Evolutionary conservation across 371 early-diverging fungal species (phyloP), one percentile per base, ranked within the genome.

Genomic region (Syncephalis plumigaleata): DNA sequence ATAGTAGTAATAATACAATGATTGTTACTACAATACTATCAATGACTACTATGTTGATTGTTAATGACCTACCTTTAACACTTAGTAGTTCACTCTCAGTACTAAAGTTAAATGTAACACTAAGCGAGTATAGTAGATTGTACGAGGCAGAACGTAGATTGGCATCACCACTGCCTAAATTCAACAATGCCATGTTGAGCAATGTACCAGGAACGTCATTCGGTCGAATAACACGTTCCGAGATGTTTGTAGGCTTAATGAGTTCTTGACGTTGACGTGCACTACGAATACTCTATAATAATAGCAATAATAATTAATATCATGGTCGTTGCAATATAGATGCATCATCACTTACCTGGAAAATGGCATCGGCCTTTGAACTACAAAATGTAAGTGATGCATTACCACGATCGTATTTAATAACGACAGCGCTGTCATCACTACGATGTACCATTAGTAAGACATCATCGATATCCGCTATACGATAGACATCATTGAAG

Each of bases 171-270:
- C 84, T 82, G 0, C 86, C 87, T 36, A 87, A 67, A 54, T 90
- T 91, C 25, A 88, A 63, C 48, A 94, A 56, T 9, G 91, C 87
- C 76, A 92, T 89, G 51, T 90, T 91, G 18, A 94, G 68, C 36
- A 94, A 54, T 27, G 87, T 81, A 13, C 91, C 95, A 0, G 92
- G 88, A 1, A 91, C 89, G 66, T 91, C 91, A n/a, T 75, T 72
- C 2, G 92, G 91, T 26, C 84, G 70, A 48, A 93, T 79, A 4
- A 66, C 71, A 43, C 87, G 71, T 45, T 84, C 78, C 0, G 70
- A 64, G 22, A 79, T 59, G 23, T 68, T 73, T 2, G 70, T 60
- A 1, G 83, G 83, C 39, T 73, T 74, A 18, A 82, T 67, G 52
- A 73, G 62, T 42, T 81, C 71, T 54, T 72, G 75, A 31, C 84